A percentile compares a stretch with the other conserved stretches of the same genome.
These are phyloP conservation scores for Cercospora janseana DNA, from an alignment of 2,329 filamentous ascomycete species.

Conservation along the genomic window DNA sequence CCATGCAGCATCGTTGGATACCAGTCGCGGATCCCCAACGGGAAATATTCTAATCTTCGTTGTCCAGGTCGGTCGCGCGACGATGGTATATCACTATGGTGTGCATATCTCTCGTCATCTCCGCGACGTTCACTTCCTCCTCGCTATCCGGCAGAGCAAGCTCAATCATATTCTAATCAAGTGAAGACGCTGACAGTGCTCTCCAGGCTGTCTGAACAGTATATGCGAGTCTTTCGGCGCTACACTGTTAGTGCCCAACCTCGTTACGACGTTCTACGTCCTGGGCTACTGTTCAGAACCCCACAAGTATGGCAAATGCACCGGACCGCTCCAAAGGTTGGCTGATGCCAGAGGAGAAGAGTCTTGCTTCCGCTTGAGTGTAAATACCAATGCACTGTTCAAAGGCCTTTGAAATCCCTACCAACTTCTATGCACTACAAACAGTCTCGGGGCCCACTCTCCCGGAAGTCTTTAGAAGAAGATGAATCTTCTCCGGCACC, in stretches of 20 bases:
- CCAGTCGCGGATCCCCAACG: neutral
- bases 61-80: slow-evolving; percentile 40
- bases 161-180: no score
- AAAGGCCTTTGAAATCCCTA: no score
- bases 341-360: no score
- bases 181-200: neutral
- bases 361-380: no score
- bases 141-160: slow-evolving; percentile 34
- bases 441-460: no score
- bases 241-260: slow-evolving; percentile 43
- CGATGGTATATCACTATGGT: slow-evolving; percentile 43
- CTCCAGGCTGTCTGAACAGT: slow-evolving; percentile 36
- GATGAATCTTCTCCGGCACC: slow-evolving; percentile 50
- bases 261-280: slow-evolving; percentile 34
- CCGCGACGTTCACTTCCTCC: slow-evolving; percentile 55
- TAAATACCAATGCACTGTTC: no score
- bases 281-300: slow-evolving; percentile 58
- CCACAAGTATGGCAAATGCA: no score
- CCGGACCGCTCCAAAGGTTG: no score
- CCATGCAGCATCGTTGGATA: no score
- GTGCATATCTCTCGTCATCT: slow-evolving; percentile 50
- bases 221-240: slow-evolving; percentile 49
- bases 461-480: slow-evolving; percentile 63
- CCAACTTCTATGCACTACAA: no score
- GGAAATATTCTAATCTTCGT: neutral